A percentile compares a stretch with the other conserved stretches of the same genome.
Evolutionary conservation across 164 flowering plant genomes (phyloP).

Genomic region (Aristolochia californica): DNA sequence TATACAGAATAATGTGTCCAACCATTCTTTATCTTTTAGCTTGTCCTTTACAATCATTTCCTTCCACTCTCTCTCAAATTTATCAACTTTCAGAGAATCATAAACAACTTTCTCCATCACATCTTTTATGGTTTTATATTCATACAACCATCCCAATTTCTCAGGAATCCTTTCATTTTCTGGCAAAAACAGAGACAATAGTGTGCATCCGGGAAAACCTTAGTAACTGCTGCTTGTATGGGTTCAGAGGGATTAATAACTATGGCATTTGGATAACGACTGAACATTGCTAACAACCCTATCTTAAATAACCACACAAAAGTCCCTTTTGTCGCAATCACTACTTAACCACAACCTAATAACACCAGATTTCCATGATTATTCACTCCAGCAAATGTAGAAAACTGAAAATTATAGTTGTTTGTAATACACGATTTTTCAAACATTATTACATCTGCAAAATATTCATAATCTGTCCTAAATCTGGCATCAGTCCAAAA

Average conservation of each 20-base stretch:
- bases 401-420: conserved; percentile 2
- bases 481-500: conserved; percentile 8
- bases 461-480: neutral
- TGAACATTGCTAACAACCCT: conserved; percentile 9
- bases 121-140: conserved; percentile 1
- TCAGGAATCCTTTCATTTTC: neutral
- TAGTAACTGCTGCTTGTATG: conserved; percentile 1
- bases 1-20: neutral
- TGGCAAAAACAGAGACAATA: conserved; percentile 6
- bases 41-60: conserved; percentile 3
- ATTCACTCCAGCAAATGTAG: conserved; percentile 6
- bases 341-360: conserved; percentile 1
- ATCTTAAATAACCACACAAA: conserved; percentile 8
- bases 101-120: conserved; percentile 2
- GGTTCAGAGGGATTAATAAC: conserved; percentile 5
- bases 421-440: conserved; percentile 4
- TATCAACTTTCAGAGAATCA: neutral
- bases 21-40: conserved; percentile 8
- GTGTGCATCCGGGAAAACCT: conserved; percentile 4
- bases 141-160: neutral
- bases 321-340: conserved; percentile 1
- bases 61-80: conserved; percentile 8
- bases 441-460: conserved; percentile 6
- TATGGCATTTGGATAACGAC: conserved; percentile 5
- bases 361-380: conserved; percentile 4